Evolutionary conservation across 257 asterid genomes (phyloP).

Genomic region (Scutellaria galericulata): DNA sequence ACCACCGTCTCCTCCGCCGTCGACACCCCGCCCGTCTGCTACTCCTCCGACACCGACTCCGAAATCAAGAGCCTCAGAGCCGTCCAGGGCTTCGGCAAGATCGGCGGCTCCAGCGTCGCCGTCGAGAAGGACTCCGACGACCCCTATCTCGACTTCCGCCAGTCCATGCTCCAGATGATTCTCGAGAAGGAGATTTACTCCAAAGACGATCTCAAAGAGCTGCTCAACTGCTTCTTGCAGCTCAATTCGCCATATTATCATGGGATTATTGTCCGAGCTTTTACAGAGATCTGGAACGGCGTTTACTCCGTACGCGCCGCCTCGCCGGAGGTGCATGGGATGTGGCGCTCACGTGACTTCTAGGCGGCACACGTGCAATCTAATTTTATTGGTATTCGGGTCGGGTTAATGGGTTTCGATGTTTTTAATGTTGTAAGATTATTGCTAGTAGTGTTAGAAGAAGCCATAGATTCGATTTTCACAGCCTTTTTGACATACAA

Average conservation of each 20-base stretch:
- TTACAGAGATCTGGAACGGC: slow-evolving; percentile 95
- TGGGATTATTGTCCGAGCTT: slow-evolving; percentile 79
- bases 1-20: slow-evolving; percentile 53
- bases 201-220: slow-evolving; percentile 71
- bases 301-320: slow-evolving; percentile 53
- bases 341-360: slow-evolving; percentile 44
- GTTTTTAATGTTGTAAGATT: background rate
- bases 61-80: slow-evolving; percentile 61
- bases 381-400: background rate
- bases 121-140: slow-evolving; percentile 94
- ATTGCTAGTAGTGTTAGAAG: background rate
- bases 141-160: slow-evolving; percentile 89
- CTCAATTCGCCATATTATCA: slow-evolving; percentile 88
- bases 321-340: slow-evolving; percentile 48
- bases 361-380: no score
- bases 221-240: slow-evolving; percentile 84
- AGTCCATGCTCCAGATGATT: slow-evolving; percentile 96
- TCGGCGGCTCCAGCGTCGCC: slow-evolving; percentile 78
- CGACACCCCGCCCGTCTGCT: slow-evolving; percentile 48
- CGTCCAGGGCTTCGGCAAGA: slow-evolving; percentile 73
- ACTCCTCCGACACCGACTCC: slow-evolving; percentile 56
- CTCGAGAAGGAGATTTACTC: slow-evolving; percentile 78
- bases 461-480: slow-evolving; percentile 60
- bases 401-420: slow-evolving; percentile 25
- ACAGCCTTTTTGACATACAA: slow-evolving; percentile 58